phyloP scores from a whole-genome alignment of 768 basidiomycete species.

The Boletus subcaerulescens region DNA sequence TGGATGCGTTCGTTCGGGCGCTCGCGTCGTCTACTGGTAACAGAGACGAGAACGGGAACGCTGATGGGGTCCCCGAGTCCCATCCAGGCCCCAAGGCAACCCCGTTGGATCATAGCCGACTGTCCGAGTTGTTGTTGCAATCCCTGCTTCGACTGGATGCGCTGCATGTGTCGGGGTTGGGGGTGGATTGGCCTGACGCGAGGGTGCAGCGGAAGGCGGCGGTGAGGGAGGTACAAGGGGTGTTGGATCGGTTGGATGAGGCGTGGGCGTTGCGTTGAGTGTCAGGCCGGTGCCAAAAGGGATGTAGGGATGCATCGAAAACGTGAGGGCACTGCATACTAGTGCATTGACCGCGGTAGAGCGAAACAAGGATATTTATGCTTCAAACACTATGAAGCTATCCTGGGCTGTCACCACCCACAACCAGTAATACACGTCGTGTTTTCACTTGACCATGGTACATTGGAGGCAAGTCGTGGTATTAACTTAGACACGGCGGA shows the following conservation, averaged over 20 bases:
- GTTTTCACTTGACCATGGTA: too few species aligned
- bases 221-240: slow-evolving; percentile 78
- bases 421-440: too few species aligned
- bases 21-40: slow-evolving; percentile 10
- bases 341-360: too few species aligned
- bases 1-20: slow-evolving; percentile 52
- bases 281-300: not conserved
- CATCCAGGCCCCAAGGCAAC: not conserved
- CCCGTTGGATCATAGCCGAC: slow-evolving; percentile 46
- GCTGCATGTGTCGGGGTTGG: slow-evolving; percentile 63
- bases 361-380: too few species aligned
- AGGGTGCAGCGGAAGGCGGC: slow-evolving; percentile 80
- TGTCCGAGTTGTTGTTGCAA: slow-evolving; percentile 84
- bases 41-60: too few species aligned
- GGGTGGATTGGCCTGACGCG: slow-evolving; percentile 74
- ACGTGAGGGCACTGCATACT: too few species aligned
- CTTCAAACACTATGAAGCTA: too few species aligned
- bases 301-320: slow-evolving; percentile 18
- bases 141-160: slow-evolving; percentile 85
- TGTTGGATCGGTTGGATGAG: slow-evolving; percentile 77
- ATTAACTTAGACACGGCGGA: too few species aligned
- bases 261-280: slow-evolving; percentile 49
- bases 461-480: too few species aligned
- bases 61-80: too few species aligned
- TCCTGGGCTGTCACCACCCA: too few species aligned